Percentiles rank a stretch among this genome's conserved stretches.
phyloP scores from a whole-genome alignment of 1,284 basidiomycete species.

The Rhodofomes roseus region DNA sequence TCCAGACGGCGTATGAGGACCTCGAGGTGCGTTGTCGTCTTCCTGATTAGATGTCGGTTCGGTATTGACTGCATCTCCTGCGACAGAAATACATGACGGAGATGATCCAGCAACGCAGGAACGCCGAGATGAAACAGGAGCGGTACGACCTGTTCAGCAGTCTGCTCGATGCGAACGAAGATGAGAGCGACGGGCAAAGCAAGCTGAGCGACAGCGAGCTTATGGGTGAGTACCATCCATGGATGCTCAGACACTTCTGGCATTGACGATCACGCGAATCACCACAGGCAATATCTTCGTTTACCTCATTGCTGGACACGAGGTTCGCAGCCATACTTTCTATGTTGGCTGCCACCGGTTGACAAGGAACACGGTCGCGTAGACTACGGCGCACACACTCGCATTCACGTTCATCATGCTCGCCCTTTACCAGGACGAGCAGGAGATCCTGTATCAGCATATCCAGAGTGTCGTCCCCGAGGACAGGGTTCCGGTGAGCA shows the following conservation, averaged over 20 bases:
- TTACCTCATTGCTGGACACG: conserved; percentile 42
- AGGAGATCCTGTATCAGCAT: conserved; percentile 55
- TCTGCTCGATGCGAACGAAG: conserved; percentile 47
- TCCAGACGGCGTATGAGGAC: conserved; percentile 43
- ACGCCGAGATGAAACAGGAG: conserved; percentile 29
- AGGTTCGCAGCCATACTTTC: background rate
- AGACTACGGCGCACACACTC: conserved; percentile 53
- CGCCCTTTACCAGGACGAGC: conserved; percentile 54
- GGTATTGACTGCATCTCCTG: background rate
- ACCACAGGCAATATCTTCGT: conserved; percentile 44
- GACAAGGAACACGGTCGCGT: background rate
- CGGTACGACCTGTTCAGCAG: conserved; percentile 54
- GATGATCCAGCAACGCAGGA: conserved; percentile 47
- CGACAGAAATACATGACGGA: conserved; percentile 42
- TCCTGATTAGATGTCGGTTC: too few species aligned
- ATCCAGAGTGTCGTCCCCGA: conserved; percentile 42
- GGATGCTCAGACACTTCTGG: background rate
- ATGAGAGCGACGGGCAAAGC: conserved; percentile 26
- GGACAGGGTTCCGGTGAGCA: conserved; percentile 38
- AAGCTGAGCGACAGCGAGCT: conserved; percentile 46
- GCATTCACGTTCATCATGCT: conserved; percentile 52
- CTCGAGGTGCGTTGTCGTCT: conserved; percentile 36
- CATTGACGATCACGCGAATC: background rate
- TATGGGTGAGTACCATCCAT: conserved; percentile 34
- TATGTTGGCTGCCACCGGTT: background rate